Percentiles rank a stretch among this genome's conserved stretches.
Conservation (phyloP, 1,139 yeast species). For the Pichia sp. region DNA sequence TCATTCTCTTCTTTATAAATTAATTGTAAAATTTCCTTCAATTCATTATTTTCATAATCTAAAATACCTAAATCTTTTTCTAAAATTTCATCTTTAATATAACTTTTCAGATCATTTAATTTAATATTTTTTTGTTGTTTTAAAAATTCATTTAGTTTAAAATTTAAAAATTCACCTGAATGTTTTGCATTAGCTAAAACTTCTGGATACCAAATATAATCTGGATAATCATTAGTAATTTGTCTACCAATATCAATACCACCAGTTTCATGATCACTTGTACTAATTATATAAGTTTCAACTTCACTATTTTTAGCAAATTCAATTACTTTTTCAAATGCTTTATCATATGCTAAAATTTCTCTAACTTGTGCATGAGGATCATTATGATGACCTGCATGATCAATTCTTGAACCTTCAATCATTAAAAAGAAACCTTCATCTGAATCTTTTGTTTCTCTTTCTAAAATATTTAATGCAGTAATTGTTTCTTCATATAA, state of each 20-base stretch:
- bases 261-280: conserved; percentile 91
- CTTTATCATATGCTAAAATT: conserved; percentile 69
- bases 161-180: conserved; percentile 62
- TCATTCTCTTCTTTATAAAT: background rate
- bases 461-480: conserved; percentile 58
- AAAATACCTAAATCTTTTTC: conserved; percentile 50
- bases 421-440: conserved; percentile 74
- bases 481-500: conserved; percentile 66
- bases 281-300: conserved; percentile 69
- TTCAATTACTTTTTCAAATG: conserved; percentile 61
- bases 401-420: conserved; percentile 88
- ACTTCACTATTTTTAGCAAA: conserved; percentile 57
- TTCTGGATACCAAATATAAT: conserved; percentile 73
- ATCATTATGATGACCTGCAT: conserved; percentile 85
- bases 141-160: conserved; percentile 28
- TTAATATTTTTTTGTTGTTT: conserved; percentile 7
- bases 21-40: conserved; percentile 4
- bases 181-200: conserved; percentile 58
- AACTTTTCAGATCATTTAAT: conserved; percentile 33
- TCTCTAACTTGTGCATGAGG: conserved; percentile 83
- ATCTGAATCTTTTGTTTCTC: conserved; percentile 61
- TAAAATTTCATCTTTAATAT: conserved; percentile 41
- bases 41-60: conserved; percentile 36
- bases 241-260: conserved; percentile 78
- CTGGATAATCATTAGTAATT: conserved; percentile 51